Percentiles rank a stretch among this genome's conserved stretches.
Conservation (phyloP, 2,329 filamentous ascomycete genomes). For the Penicillium sp. region DNA sequence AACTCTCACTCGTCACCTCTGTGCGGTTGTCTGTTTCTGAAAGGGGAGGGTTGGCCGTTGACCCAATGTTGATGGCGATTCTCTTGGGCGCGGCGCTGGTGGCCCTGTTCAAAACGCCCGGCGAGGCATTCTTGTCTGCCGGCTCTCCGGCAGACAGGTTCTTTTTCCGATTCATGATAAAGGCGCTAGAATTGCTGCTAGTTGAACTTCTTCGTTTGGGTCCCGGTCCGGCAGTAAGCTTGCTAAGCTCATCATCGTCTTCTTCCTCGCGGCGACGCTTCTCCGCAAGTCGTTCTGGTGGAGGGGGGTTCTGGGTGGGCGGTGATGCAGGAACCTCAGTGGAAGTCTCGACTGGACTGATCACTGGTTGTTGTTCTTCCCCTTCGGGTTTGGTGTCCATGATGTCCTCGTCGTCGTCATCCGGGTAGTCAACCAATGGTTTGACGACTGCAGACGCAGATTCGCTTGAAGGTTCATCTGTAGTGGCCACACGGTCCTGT, state of each 20-base stretch:
- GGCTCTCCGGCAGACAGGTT: constrained; percentile 28
- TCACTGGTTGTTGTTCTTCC: constrained; percentile 22
- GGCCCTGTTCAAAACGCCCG: constrained; percentile 15
- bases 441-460: constrained; percentile 59
- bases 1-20: constrained; percentile 21
- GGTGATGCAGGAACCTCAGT: constrained; percentile 28
- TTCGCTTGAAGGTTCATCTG: constrained; percentile 54
- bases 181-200: constrained; percentile 35
- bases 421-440: constrained; percentile 85
- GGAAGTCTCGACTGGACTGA: constrained; percentile 25
- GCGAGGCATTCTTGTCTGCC: constrained; percentile 26
- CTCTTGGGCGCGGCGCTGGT: constrained; percentile 33
- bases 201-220: constrained; percentile 48
- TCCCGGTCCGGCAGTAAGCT: constrained; percentile 58
- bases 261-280: constrained; percentile 85
- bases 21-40: constrained; percentile 17
- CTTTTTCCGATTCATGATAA: constrained; percentile 34
- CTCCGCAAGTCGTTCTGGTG: constrained; percentile 72
- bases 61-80: constrained; percentile 42
- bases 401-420: constrained; percentile 76
- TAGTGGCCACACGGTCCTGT: constrained; percentile 36
- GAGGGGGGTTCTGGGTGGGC: constrained; percentile 46
- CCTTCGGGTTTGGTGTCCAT: constrained; percentile 55
- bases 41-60: constrained; percentile 23
- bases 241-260: constrained; percentile 87